Base-by-base conservation (phyloP, 495 filamentous ascomycete genomes). In the Penicillium alfredii region DNA sequence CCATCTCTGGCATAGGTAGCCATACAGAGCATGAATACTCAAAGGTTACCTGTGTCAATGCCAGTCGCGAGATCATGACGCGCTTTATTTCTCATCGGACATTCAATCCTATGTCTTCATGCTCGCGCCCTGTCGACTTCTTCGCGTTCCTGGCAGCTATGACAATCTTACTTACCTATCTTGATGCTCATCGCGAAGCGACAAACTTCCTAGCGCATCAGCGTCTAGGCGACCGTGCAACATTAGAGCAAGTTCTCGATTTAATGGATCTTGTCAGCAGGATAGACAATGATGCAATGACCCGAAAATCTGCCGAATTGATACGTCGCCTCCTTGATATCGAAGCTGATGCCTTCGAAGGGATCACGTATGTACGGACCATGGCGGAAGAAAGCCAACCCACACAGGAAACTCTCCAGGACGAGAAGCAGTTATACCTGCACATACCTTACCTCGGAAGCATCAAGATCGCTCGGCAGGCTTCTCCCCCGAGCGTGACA, bases 101-200 rank as follows among this genome's bases (percentile, higher is more conserved):
- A 27, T 49, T 43, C 6, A 56, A 56, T 25, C 45, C 43, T 3
- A 48, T 42, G 10, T 39, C 51, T 15, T 57, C 58, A 34, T 49
- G 61, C 38, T 74, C 70, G 52, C 69, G 72, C 29, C 47, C 66
- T 2, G 40, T 70, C 6, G 63, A 70, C 42, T 76, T 72, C 35
- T 55, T 68, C 40, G 69, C 51, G 7, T 69, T 76, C 41, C 69
- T 62, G n/a, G 63, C 64, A 0, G 58, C 67, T 3, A 58, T 72
- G 4, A 45, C 68, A 1, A 11, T 58, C 5, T 21, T 50, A 4
- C 27, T 58, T 7, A 50, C 37, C 6, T 50, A 54, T 18, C 21
- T 53, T 39, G 35, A 48, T 44, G 25, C 61, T 21, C 55, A 43
- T 42, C 42, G 32, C 4, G 10, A 15, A 23, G 21, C 21, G 3